phyloP scores from a whole-genome alignment of 2,329 filamentous ascomycete species.

The Fusarium sp. region DNA sequence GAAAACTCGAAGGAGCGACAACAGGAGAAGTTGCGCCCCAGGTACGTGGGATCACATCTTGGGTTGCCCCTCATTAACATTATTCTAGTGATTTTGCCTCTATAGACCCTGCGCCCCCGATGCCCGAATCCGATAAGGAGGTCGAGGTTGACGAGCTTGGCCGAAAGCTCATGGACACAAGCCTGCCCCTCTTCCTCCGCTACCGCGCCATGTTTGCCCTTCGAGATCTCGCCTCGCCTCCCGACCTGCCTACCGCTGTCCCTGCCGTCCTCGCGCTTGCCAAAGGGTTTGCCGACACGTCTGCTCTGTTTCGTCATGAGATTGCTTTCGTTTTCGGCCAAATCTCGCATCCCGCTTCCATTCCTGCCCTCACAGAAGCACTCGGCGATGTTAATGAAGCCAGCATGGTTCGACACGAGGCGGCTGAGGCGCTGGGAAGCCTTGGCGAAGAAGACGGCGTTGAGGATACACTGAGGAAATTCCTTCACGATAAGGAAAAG shows the following conservation, averaged over 20 bases:
- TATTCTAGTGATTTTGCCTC: constrained; percentile 85
- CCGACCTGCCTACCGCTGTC: constrained; percentile 86
- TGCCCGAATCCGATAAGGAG: constrained; percentile 73
- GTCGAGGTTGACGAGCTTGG: constrained; percentile 82
- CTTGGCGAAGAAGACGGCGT: constrained; percentile 94
- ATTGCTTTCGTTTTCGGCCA: constrained; percentile 99
- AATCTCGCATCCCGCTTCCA: constrained; percentile 94
- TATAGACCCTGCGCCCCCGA: constrained; percentile 91
- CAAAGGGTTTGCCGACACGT: constrained; percentile 83
- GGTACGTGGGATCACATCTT: constrained; percentile 60
- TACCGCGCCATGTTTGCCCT: constrained; percentile 99
- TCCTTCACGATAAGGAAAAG: constrained; percentile 88
- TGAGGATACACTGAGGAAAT: constrained; percentile 82
- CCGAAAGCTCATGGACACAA: constrained; percentile 79
- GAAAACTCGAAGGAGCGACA: constrained; percentile 78
- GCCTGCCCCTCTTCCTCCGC: constrained; percentile 83
- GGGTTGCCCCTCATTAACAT: constrained; percentile 44
- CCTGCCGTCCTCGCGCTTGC: constrained; percentile 89
- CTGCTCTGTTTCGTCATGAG: constrained; percentile 95
- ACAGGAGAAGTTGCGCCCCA: constrained; percentile 80
- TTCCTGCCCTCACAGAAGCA: constrained; percentile 82
- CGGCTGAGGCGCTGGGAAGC: constrained; percentile 93
- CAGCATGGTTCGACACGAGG: constrained; percentile 98
- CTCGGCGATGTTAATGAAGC: constrained; percentile 83
- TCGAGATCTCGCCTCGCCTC: constrained; percentile 91